Evolutionary conservation across 106 monocot species (phyloP).

Genomic region (Dioscorea alata): DNA sequence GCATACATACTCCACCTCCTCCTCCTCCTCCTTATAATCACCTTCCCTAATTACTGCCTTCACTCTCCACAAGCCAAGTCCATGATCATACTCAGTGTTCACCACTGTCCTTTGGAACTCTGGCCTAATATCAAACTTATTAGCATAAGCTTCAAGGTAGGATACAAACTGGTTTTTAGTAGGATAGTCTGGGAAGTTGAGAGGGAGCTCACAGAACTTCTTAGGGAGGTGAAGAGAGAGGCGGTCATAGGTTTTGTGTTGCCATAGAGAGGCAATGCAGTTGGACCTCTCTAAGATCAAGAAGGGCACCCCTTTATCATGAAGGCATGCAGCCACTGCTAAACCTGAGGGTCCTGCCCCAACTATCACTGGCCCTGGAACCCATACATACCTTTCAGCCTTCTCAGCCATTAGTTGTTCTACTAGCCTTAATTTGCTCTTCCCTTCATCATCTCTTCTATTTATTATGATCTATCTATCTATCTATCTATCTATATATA

Average conservation of each 20-base stretch:
- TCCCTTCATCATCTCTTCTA: too few relatives aligned
- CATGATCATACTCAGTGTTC: constrained; percentile 19
- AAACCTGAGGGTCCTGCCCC: constrained; percentile 50
- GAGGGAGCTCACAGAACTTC: constrained; percentile 44
- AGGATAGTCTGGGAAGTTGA: constrained; percentile 36
- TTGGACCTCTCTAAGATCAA: constrained; percentile 38
- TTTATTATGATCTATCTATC: too few relatives aligned
- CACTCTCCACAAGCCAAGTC: background rate
- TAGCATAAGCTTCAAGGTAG: constrained; percentile 42
- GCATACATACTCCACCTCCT: background rate
- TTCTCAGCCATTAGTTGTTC: background rate
- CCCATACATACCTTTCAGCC: constrained; percentile 11
- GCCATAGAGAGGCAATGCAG: constrained; percentile 55
- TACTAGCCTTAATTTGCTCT: too few relatives aligned
- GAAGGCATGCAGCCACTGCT: constrained; percentile 41
- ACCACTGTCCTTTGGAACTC: constrained; percentile 17
- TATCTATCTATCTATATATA: too few relatives aligned
- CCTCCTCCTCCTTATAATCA: background rate
- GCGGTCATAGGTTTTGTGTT: constrained; percentile 42
- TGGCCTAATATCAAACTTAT: constrained; percentile 15
- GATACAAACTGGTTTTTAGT: constrained; percentile 44
- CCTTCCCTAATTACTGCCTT: background rate
- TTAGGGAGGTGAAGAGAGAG: constrained; percentile 49
- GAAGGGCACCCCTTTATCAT: constrained; percentile 30
- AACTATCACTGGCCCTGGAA: constrained; percentile 27